These are phyloP conservation scores for Chytriomyces sp. DNA, from an alignment of 192 early-diverging fungal species.

Conservation along the genomic window DNA sequence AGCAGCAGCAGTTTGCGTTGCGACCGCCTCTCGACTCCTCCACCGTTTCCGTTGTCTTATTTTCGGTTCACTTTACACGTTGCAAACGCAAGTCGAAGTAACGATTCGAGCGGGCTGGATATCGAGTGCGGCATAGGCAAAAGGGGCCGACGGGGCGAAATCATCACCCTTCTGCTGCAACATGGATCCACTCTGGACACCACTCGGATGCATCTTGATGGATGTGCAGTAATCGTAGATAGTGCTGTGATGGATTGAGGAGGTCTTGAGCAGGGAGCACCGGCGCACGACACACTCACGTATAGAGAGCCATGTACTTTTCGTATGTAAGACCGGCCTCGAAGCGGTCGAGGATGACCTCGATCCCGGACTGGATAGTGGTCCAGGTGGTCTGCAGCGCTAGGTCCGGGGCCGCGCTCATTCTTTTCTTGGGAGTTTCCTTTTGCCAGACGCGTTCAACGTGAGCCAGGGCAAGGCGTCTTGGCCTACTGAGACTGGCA, in stretches of 20 bases:
- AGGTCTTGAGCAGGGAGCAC: no score
- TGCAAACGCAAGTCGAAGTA: not conserved
- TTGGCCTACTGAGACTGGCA: no score
- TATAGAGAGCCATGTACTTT: slow-evolving; percentile 84
- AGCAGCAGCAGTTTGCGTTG: no score
- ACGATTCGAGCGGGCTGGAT: not conserved
- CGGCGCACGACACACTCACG: slow-evolving; percentile 60
- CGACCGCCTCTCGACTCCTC: no score
- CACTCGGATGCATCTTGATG: slow-evolving; percentile 36
- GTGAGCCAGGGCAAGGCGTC: no score
- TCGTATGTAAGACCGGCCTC: slow-evolving; percentile 72
- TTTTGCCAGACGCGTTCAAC: no score
- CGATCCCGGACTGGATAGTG: slow-evolving; percentile 73
- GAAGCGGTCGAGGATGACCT: slow-evolving; percentile 77
- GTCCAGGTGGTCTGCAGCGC: slow-evolving; percentile 63
- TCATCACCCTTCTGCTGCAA: slow-evolving; percentile 27
- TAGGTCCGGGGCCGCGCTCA: no score
- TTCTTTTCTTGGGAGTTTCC: no score
- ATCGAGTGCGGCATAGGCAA: not conserved
- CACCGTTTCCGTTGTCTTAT: no score
- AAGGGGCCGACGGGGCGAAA: not conserved
- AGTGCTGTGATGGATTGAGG: slow-evolving; percentile 45
- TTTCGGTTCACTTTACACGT: no score
- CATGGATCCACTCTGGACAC: not conserved
- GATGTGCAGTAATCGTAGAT: slow-evolving; percentile 82